Evolutionary conservation across 331 rosid genomes (phyloP), one percentile per base, ranked within the genome.

Genomic region (Spiraea crenata): DNA sequence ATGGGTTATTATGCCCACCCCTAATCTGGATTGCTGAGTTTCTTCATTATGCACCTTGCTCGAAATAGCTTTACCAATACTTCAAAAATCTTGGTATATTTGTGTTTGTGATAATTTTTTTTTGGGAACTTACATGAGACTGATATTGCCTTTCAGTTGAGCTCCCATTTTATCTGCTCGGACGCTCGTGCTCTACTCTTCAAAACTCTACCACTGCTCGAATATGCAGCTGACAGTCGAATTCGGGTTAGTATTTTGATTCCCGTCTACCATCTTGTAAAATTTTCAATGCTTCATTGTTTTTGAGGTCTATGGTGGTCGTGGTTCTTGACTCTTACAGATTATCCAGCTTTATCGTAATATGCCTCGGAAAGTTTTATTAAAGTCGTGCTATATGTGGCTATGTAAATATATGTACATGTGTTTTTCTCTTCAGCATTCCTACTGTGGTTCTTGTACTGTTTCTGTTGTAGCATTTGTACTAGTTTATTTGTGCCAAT

Each of bases 201-300:
- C 17, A 54, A 68, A 60, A 15, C 64, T 75, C 75, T 41, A 69
- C 62, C 41, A 49, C 65, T 56, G 17, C 11, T 61, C 58, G 47
- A 80, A 72, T 14, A 92, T 88, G 98, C 96, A 84, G 69, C 81
- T 89, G 55, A 87, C 92, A 7, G 82, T 92, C 34, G 98, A 92
- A 79, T 92, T 92, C 70, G 91, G 98, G 96, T 92, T 78, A 71
- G 74, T 69, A 40, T 44, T 35, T 20, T 60, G 9, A 57, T 34
- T 12, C 57, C 3, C 7, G 1, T 37, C 9, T 46, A 58, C 63
- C n/a, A 63, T 57, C 54, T 13, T 11, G 0, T 5, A 57, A 8
- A 50, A 6, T 19, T 49, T 13, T 9, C 17, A 6, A 46, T 59
- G 55, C 38, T 57, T 57, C 8, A 47, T 13, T 46, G 20, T 15